These are phyloP conservation scores for Mucor circinelloides DNA, from an alignment of 371 early-diverging fungal species.

Conservation along the genomic window DNA sequence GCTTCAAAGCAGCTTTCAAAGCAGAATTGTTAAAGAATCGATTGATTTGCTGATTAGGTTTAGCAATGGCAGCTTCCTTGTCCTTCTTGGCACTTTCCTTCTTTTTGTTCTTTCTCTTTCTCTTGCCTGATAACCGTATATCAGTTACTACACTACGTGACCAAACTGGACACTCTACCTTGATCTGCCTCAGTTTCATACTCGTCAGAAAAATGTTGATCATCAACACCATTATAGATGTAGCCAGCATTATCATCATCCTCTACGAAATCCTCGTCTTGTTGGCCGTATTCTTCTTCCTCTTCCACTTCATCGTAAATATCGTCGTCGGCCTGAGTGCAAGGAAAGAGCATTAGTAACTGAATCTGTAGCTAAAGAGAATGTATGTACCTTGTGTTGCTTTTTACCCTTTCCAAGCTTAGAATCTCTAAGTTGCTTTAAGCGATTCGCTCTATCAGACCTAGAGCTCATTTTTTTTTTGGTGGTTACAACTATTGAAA, in stretches of 20 bases:
- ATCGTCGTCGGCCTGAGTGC: conserved; percentile 29
- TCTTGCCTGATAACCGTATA: conserved; percentile 4
- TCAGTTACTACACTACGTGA: neutral
- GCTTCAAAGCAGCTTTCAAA: conserved; percentile 13
- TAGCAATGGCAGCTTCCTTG: conserved; percentile 22
- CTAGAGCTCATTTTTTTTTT: conserved; percentile 10
- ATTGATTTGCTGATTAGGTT: conserved; percentile 32
- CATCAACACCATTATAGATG: conserved; percentile 74
- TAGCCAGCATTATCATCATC: conserved; percentile 89
- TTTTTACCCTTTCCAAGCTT: conserved; percentile 8
- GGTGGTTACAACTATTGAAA: neutral
- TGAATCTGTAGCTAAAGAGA: neutral
- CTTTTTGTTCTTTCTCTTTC: conserved; percentile 21
- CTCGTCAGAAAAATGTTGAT: conserved; percentile 56
- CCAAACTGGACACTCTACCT: conserved; percentile 5
- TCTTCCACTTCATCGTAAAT: conserved; percentile 66
- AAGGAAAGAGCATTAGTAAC: neutral
- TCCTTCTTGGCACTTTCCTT: conserved; percentile 22
- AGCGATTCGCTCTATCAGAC: conserved; percentile 14
- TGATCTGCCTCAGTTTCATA: conserved; percentile 33
- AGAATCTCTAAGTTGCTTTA: conserved; percentile 18
- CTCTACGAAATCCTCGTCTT: conserved; percentile 80
- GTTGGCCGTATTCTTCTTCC: conserved; percentile 66
- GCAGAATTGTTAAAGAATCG: conserved; percentile 31
- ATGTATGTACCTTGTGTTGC: conserved; percentile 1